Evolutionary conservation across 192 early-diverging fungal species (phyloP).

Genomic region (Podila epigama): DNA sequence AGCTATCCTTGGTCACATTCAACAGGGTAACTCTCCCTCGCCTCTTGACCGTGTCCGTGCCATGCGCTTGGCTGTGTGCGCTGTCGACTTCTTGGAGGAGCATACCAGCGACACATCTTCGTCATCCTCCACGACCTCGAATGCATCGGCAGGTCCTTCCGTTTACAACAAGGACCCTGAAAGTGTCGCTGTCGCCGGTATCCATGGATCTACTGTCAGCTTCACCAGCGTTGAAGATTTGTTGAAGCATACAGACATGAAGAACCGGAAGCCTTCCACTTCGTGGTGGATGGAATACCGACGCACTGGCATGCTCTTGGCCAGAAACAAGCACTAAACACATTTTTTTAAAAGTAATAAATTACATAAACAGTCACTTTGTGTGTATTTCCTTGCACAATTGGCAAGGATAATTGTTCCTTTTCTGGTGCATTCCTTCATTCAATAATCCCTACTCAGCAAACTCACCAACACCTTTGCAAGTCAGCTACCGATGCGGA

Average conservation of each 20-base stretch:
- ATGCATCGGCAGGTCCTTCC: slow-evolving; percentile 56
- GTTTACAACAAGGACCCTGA: slow-evolving; percentile 66
- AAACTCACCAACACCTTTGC: too few relatives aligned
- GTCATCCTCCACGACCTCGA: slow-evolving; percentile 43
- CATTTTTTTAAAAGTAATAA: not conserved
- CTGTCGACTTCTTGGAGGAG: slow-evolving; percentile 85
- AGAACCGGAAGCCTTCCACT: slow-evolving; percentile 72
- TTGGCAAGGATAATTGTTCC: too few relatives aligned
- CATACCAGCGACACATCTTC: slow-evolving; percentile 48
- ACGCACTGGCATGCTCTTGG: slow-evolving; percentile 67
- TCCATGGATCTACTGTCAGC: slow-evolving; percentile 76
- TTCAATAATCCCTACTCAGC: too few relatives aligned
- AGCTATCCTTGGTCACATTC: slow-evolving; percentile 92
- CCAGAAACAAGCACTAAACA: slow-evolving; percentile 4
- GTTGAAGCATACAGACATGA: slow-evolving; percentile 78
- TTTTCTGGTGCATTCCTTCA: too few relatives aligned
- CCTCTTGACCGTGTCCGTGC: slow-evolving; percentile 98
- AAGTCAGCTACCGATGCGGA: slow-evolving; percentile 39
- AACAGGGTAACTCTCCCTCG: slow-evolving; percentile 92
- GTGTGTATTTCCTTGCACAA: too few relatives aligned
- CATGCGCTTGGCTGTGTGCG: slow-evolving; percentile 80
- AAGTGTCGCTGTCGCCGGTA: slow-evolving; percentile 81
- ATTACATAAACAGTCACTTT: too few relatives aligned
- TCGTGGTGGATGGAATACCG: slow-evolving; percentile 76
- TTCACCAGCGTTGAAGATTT: slow-evolving; percentile 63